phyloP scores from a whole-genome alignment of 192 early-diverging fungal species.

The Backusella circina region DNA sequence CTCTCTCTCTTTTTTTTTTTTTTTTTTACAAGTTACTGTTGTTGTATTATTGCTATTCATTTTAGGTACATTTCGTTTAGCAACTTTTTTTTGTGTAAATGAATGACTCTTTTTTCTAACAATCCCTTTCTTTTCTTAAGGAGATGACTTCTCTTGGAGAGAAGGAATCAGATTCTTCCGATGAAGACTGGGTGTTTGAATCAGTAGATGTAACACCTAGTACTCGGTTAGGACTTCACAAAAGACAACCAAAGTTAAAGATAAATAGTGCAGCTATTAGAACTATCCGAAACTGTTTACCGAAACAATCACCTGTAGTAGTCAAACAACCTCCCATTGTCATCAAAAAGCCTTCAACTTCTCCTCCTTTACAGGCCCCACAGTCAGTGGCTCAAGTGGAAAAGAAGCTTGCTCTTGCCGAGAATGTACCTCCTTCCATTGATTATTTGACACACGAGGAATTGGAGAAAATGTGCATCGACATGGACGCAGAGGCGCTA shows the following conservation, averaged over 20 bases:
- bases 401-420: background rate
- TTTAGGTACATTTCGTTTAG: background rate
- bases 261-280: background rate
- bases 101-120: too few species aligned
- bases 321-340: background rate
- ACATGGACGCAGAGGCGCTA: background rate
- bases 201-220: constrained; percentile 8
- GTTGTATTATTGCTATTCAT: background rate
- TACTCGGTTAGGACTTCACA: background rate
- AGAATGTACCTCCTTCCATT: background rate
- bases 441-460: constrained; percentile 11
- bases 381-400: background rate
- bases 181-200: constrained; percentile 25
- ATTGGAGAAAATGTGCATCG: background rate
- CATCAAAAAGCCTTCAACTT: background rate
- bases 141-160: constrained; percentile 1
- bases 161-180: constrained; percentile 18
- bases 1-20: too few species aligned
- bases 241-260: constrained; percentile 5
- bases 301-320: background rate
- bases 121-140: background rate
- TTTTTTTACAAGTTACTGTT: background rate
- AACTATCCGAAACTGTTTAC: background rate
- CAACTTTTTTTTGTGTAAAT: too few species aligned
- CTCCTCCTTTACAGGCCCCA: background rate